A percentile compares a stretch with the other conserved stretches of the same genome.
These are phyloP conservation scores for Gossypium anomalum DNA, from an alignment of 345 rosid genomes.

Conservation along the genomic window DNA sequence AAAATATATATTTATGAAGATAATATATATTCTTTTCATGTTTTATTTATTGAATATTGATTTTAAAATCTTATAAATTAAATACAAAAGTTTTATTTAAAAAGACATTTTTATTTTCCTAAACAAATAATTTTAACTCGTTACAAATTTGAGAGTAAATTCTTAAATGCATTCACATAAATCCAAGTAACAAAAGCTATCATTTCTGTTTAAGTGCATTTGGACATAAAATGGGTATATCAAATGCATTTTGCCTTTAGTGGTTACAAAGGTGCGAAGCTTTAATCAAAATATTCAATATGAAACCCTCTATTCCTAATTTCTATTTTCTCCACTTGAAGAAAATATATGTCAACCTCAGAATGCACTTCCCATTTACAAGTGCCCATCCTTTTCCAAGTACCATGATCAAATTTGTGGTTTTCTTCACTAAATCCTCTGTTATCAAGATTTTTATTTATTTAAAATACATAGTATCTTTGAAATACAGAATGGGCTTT, in stretches of 20 bases:
- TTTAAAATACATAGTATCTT: too few relatives aligned
- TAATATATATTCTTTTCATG: too few relatives aligned
- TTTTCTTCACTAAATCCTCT: not conserved
- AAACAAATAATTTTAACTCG: too few relatives aligned
- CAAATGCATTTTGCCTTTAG: constrained; percentile 10
- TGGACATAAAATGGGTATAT: constrained; percentile 27
- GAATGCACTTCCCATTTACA: not conserved
- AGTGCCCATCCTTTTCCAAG: constrained; percentile 11
- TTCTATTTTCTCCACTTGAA: not conserved
- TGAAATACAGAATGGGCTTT: too few relatives aligned
- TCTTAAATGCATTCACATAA: not conserved
- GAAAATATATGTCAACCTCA: not conserved
- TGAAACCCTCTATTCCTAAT: not conserved
- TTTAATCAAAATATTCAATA: constrained; percentile 2
- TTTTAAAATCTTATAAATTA: too few relatives aligned
- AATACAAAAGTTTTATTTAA: too few relatives aligned
- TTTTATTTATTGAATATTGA: too few relatives aligned
- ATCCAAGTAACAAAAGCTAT: not conserved
- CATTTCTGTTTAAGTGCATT: constrained; percentile 17
- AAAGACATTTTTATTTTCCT: too few relatives aligned
- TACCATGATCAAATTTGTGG: not conserved
- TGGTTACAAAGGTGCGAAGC: constrained; percentile 6
- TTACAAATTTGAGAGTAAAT: too few relatives aligned
- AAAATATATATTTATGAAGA: too few relatives aligned
- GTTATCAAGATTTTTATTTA: too few relatives aligned